phyloP scores from a whole-genome alignment of 495 filamentous ascomycete species.

The Evernia prunastri region DNA sequence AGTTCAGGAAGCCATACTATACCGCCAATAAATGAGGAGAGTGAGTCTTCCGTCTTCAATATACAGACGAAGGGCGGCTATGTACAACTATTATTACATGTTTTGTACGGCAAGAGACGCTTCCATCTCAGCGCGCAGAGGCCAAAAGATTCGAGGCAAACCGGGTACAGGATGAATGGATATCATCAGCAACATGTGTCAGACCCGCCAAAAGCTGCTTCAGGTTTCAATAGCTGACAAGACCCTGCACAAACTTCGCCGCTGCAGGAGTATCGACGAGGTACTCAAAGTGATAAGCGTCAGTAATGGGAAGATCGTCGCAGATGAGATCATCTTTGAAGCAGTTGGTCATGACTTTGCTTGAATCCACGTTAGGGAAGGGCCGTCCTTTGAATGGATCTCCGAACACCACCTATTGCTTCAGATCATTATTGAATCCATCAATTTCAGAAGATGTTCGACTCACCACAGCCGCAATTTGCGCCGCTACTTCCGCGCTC shows the following conservation, averaged over 20 bases:
- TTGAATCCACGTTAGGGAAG: conserved; percentile 39
- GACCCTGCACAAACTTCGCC: conserved; percentile 37
- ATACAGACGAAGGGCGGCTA: neutral
- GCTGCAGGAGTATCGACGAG: conserved; percentile 40
- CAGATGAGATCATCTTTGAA: conserved; percentile 51
- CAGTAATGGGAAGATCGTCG: conserved; percentile 44
- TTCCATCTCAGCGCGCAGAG: neutral
- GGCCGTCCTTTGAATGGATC: conserved; percentile 46
- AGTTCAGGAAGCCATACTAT: conserved; percentile 63
- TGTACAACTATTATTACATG: conserved; percentile 5
- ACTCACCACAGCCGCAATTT: conserved; percentile 30
- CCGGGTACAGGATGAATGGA: neutral
- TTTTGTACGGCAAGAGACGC: neutral
- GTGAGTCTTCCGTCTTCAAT: neutral
- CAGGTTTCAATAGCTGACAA: conserved; percentile 10
- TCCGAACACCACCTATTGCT: conserved; percentile 49
- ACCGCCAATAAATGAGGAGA: conserved; percentile 6
- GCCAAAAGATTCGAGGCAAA: neutral
- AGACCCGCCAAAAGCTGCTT: neutral
- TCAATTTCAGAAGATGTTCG: neutral
- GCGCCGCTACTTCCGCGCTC: conserved; percentile 25
- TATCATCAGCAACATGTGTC: neutral
- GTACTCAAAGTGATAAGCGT: conserved; percentile 46
- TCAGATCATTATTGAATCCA: conserved; percentile 21
- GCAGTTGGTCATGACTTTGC: conserved; percentile 48